Percentiles rank a stretch among this genome's conserved stretches.
These are phyloP conservation scores for Mycena rebaudengoi DNA, from an alignment of 768 basidiomycete species.

Conservation along the genomic window DNA sequence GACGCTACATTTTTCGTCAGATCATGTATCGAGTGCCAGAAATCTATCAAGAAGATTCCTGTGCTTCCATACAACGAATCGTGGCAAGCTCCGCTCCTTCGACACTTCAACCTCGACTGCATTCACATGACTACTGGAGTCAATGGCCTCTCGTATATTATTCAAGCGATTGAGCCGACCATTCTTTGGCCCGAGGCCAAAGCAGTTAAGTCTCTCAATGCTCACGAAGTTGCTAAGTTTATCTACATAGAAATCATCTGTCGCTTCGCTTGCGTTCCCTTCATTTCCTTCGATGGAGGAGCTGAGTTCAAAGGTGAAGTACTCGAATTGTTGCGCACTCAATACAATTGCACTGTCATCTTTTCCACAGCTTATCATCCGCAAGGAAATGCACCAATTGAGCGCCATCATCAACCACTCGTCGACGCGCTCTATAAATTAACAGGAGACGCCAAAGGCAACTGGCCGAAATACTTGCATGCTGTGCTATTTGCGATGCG, in stretches of 20 bases:
- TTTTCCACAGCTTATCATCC: constrained; percentile 38
- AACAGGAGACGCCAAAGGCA: constrained; percentile 20
- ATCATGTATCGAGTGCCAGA: no score
- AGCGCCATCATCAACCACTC: constrained; percentile 38
- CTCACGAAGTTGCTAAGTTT: constrained; percentile 32
- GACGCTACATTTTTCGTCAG: no score
- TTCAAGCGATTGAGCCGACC: constrained; percentile 33
- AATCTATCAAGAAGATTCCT: constrained; percentile 24
- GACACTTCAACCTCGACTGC: constrained; percentile 34
- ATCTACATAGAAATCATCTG: constrained; percentile 41
- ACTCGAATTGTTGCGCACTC: constrained; percentile 23
- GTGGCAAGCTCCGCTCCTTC: constrained; percentile 28
- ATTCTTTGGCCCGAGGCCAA: constrained; percentile 35
- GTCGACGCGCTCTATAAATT: constrained; percentile 30
- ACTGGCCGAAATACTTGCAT: neutral
- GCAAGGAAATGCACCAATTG: constrained; percentile 39
- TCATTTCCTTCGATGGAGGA: constrained; percentile 38
- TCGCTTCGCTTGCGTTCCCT: constrained; percentile 30
- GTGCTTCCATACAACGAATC: constrained; percentile 31
- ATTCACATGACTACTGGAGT: constrained; percentile 38
- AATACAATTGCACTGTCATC: constrained; percentile 35
- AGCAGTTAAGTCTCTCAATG: constrained; percentile 13
- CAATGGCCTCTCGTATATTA: constrained; percentile 31
- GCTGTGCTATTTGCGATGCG: constrained; percentile 36
- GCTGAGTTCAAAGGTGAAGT: constrained; percentile 38